Conservation (phyloP, 164 flowering plant genomes). For the Magnolia officinalis region DNA sequence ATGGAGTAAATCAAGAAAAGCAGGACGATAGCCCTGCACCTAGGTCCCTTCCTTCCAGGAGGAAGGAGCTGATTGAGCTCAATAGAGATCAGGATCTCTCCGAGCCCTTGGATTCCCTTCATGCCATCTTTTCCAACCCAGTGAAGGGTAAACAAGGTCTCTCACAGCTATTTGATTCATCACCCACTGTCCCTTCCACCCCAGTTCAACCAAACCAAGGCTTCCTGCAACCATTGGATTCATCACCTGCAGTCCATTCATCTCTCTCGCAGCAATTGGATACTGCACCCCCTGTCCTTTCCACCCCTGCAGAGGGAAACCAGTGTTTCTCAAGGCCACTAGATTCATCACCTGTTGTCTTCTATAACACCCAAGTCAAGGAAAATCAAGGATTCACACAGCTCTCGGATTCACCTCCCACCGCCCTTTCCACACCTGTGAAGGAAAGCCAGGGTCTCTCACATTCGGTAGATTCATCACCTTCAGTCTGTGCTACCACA, state of each 20-base stretch:
- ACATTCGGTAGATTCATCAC: constrained; percentile 18
- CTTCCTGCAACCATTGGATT: not conserved
- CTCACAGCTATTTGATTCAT: not conserved
- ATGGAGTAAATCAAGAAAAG: constrained; percentile 11
- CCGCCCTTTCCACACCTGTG: not conserved
- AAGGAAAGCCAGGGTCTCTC: constrained; percentile 6
- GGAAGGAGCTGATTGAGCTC: constrained; percentile 2
- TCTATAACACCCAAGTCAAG: too few relatives aligned
- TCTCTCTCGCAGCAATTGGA: too few relatives aligned
- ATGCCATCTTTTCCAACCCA: constrained; percentile 14
- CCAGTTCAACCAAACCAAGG: not conserved
- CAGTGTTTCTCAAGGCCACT: not conserved
- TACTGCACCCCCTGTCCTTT: too few relatives aligned
- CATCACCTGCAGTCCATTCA: not conserved
- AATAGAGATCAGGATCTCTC: not conserved
- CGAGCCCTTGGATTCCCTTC: constrained; percentile 1
- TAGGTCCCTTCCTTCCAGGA: constrained; percentile 1
- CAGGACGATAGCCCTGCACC: constrained; percentile 1
- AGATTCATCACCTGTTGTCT: not conserved
- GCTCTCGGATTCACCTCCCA: not conserved
- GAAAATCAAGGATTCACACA: not conserved
- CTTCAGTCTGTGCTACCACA: constrained; percentile 15
- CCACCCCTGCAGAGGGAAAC: too few relatives aligned
- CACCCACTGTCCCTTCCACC: not conserved
- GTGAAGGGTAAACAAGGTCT: constrained; percentile 17